phyloP scores from a whole-genome alignment of 345 rosid species.

The Eucalyptus albens region DNA sequence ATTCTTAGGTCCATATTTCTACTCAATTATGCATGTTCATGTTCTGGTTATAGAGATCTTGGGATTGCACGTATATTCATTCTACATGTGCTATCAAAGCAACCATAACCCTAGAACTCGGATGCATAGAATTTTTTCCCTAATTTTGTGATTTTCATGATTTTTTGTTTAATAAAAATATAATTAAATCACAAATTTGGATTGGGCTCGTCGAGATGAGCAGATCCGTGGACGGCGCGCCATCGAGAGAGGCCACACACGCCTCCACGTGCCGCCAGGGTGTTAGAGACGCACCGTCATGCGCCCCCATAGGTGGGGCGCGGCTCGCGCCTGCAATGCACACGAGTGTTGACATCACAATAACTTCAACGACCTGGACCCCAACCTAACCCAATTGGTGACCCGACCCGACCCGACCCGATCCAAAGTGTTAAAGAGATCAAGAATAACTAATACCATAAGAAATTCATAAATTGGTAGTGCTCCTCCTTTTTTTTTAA shows the following conservation, averaged over 20 bases:
- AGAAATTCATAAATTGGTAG: background rate
- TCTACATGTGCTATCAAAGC: no score
- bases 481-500: background rate
- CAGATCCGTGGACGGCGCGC: fast-evolving
- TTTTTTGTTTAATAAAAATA: no score
- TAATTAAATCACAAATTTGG: no score
- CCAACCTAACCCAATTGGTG: no score
- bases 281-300: fast-evolving
- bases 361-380: no score
- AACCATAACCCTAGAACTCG: no score
- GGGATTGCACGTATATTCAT: fast-evolving
- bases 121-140: fast-evolving
- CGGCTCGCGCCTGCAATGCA: fast-evolving
- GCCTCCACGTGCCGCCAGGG: no score
- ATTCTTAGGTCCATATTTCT: fast-evolving
- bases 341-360: fast-evolving
- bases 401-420: no score
- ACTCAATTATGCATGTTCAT: no score
- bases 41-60: fast-evolving
- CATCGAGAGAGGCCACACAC: fast-evolving
- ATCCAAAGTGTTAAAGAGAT: background rate
- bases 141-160: no score
- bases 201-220: fast-evolving
- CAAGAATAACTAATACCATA: background rate
- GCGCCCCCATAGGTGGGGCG: no score